Conservation (phyloP, 106 monocot genomes). For the Dactylorhiza incarnata region DNA sequence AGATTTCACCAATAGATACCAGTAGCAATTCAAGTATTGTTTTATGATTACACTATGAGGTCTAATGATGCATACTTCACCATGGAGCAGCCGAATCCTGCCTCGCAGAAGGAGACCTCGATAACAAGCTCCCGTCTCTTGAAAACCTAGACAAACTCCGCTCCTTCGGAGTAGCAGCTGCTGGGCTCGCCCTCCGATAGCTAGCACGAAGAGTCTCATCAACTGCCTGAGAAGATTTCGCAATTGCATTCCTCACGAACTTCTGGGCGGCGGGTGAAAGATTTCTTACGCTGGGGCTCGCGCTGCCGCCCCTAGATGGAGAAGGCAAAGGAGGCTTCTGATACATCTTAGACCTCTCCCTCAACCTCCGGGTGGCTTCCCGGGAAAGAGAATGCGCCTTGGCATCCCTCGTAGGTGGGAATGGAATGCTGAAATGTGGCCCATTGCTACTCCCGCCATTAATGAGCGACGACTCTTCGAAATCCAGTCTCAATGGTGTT, state of each 20-base stretch:
- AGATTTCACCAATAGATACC: not conserved
- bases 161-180: slow-evolving; percentile 43
- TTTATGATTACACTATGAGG: not conserved
- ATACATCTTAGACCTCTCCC: slow-evolving; percentile 61
- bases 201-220: slow-evolving; percentile 95
- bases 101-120: slow-evolving; percentile 64
- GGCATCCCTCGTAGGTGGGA: slow-evolving; percentile 66
- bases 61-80: slow-evolving; percentile 25
- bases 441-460: slow-evolving; percentile 51
- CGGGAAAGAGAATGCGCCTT: slow-evolving; percentile 91
- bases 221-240: slow-evolving; percentile 62
- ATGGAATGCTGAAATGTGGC: slow-evolving; percentile 70
- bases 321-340: slow-evolving; percentile 88
- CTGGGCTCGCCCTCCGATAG: slow-evolving; percentile 69
- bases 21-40: not conserved
- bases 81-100: slow-evolving; percentile 53
- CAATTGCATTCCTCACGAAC: slow-evolving; percentile 88
- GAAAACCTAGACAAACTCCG: slow-evolving; percentile 59
- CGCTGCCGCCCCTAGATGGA: slow-evolving; percentile 66
- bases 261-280: slow-evolving; percentile 94
- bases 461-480: slow-evolving; percentile 42
- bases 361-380: slow-evolving; percentile 75
- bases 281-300: slow-evolving; percentile 60
- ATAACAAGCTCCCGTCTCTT: slow-evolving; percentile 58
- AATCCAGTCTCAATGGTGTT: slow-evolving; percentile 78